Evolutionary conservation across 129 eudicot species (phyloP).

Genomic region (Calendula officinalis): DNA sequence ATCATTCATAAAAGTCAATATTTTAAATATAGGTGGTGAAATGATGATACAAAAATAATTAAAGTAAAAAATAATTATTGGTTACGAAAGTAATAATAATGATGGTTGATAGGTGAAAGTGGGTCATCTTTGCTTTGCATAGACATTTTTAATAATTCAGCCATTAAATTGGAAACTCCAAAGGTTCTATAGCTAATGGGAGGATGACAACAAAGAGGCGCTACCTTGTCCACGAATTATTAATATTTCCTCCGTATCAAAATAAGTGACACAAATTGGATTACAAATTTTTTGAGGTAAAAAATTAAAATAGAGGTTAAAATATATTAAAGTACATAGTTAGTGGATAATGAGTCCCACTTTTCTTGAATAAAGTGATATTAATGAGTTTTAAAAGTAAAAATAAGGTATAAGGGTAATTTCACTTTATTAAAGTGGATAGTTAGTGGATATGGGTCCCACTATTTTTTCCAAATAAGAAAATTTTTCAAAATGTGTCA

Average conservation of each 20-base stretch:
- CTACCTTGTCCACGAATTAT: constrained; percentile 19
- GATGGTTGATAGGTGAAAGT: constrained; percentile 31
- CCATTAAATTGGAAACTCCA: constrained; percentile 31
- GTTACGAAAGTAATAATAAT: constrained; percentile 29
- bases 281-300: background rate
- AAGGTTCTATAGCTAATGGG: constrained; percentile 24
- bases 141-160: constrained; percentile 29
- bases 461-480: too few relatives aligned
- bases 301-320: too few relatives aligned
- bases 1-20: constrained; percentile 22
- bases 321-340: too few relatives aligned
- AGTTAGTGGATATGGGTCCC: too few relatives aligned
- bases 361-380: too few relatives aligned
- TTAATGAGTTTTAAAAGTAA: too few relatives aligned
- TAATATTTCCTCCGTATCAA: too few relatives aligned
- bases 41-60: constrained; percentile 29
- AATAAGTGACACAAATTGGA: too few relatives aligned
- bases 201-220: constrained; percentile 25
- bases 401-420: too few relatives aligned
- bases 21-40: constrained; percentile 25
- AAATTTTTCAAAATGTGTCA: too few relatives aligned
- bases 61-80: constrained; percentile 29
- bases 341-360: too few relatives aligned
- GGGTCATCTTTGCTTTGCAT: constrained; percentile 39
- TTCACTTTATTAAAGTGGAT: too few relatives aligned